phyloP scores from a whole-genome alignment of 2,329 filamentous ascomycete species.

The Paraphoma sp. region DNA sequence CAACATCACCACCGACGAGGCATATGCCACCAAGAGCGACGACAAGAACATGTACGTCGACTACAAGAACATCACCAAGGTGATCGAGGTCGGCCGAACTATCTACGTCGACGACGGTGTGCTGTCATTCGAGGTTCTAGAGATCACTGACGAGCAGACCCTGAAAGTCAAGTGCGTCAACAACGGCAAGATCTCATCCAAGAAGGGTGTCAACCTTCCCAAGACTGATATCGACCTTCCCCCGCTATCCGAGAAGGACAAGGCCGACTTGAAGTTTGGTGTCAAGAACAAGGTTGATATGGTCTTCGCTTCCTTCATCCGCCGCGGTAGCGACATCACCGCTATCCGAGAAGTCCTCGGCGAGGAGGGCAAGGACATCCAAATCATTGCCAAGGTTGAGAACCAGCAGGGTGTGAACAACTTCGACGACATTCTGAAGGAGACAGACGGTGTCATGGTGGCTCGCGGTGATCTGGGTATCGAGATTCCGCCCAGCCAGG shows the following conservation, averaged over 20 bases:
- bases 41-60: conserved; percentile 98
- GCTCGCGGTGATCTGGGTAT: conserved; percentile 98
- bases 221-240: conserved; percentile 99
- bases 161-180: conserved; percentile 87
- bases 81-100: conserved; percentile 86
- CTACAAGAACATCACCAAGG: conserved; percentile 99
- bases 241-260: conserved; percentile 97
- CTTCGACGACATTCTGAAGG: conserved; percentile 94
- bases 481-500: conserved; percentile 97
- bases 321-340: conserved; percentile 88
- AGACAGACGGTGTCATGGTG: conserved; percentile 99
- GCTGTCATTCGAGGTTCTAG: conserved; percentile 91
- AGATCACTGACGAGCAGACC: conserved; percentile 87
- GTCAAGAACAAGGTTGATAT: conserved; percentile 99
- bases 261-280: conserved; percentile 90
- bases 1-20: conserved; percentile 96
- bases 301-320: conserved; percentile 99
- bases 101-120: conserved; percentile 99
- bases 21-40: conserved; percentile 84
- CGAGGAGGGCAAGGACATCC: conserved; percentile 90
- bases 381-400: conserved; percentile 99
- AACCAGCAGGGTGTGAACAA: conserved; percentile 99
- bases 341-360: conserved; percentile 92
- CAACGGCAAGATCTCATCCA: conserved; percentile 98
- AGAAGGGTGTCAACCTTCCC: conserved; percentile 98